Evolutionary conservation across 768 basidiomycete species (phyloP), one percentile per base, ranked within the genome.

Genomic region (Phaeotremella fagi): DNA sequence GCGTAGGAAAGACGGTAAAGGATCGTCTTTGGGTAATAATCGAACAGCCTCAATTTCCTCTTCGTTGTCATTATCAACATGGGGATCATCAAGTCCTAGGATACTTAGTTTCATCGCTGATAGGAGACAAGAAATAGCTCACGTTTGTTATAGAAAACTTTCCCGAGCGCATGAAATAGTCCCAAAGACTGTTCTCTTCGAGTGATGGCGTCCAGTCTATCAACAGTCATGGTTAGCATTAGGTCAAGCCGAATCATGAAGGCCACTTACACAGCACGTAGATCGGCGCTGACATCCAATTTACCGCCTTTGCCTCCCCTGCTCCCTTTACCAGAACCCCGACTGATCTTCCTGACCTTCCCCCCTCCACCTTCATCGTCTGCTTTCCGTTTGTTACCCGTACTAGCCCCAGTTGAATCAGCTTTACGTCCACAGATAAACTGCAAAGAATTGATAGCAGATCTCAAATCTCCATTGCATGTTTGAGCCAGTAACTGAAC

Each of bases 141-240:
- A 95, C 95, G 83, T 75, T 98, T 99, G 73, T 94, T 97, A 70
- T 95, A 98, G 44, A 98, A 72, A 1, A 98, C 82, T 76, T 88
- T 94, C 15, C 95, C 95, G 45, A 99, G 78, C 16, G 97, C 75
- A 75, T 97, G 95, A 70, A 99, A 99, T 46, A 99, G 75, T 9
- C 82, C 83, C 15, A 99, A 77, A 55, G 83, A 87, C 64, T 90
- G 86, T 66, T 99, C 95, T 49, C 89, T 78, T 52, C 85, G 77
- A 20, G 89, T 88, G 0, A 90, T 80, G 0, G 83, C 82, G 63
- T 90, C 86, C 59, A 95, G 69, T 4, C 79, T 79, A 54, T n/a
- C 3, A 44, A 35, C 1, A 45, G 9, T 7, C 25, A 35, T 16
- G n/a, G 48, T 44, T 16, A 54, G 26, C 15, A 14, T 35, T 44